These are phyloP conservation scores for Sonneratia caseolaris DNA, from an alignment of 345 rosid genomes.

Conservation along the genomic window DNA sequence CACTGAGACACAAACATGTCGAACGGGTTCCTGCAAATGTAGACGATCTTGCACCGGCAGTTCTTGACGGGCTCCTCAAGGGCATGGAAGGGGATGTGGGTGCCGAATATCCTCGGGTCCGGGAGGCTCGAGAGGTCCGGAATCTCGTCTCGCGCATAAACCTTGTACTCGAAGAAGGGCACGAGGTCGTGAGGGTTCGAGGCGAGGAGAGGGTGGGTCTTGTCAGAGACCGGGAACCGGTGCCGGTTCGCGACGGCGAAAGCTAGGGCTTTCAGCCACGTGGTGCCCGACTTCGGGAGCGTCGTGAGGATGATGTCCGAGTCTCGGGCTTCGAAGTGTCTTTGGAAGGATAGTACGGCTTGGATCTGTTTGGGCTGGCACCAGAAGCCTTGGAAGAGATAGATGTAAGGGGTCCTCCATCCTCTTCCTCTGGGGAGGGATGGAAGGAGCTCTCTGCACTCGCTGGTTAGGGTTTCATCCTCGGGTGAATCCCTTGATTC, in stretches of 20 bases:
- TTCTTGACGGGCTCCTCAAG: conserved; percentile 9
- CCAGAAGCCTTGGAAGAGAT: conserved; percentile 61
- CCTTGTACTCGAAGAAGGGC: conserved; percentile 22
- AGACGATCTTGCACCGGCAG: conserved; percentile 13
- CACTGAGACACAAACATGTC: conserved; percentile 19
- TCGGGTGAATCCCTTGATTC: not conserved
- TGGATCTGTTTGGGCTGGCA: conserved; percentile 53
- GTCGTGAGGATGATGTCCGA: conserved; percentile 22
- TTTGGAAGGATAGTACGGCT: conserved; percentile 30
- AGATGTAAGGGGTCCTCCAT: conserved; percentile 55
- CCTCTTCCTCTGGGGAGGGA: conserved; percentile 56
- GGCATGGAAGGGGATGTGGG: conserved; percentile 15
- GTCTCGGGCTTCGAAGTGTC: conserved; percentile 19
- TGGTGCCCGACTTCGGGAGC: conserved; percentile 34
- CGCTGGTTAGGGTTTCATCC: conserved; percentile 26
- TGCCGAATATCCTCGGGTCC: conserved; percentile 13
- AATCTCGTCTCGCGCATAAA: conserved; percentile 11
- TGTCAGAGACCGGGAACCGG: not conserved
- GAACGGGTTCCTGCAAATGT: conserved; percentile 21
- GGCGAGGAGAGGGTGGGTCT: conserved; percentile 16
- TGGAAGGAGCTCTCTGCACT: conserved; percentile 40
- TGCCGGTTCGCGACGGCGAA: conserved; percentile 22
- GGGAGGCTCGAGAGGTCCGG: conserved; percentile 10
- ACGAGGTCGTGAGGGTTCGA: conserved; percentile 35
- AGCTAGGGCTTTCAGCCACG: conserved; percentile 30